Base-by-base conservation (phyloP, 345 rosid genomes). In the Erucastrum elatum region DNA sequence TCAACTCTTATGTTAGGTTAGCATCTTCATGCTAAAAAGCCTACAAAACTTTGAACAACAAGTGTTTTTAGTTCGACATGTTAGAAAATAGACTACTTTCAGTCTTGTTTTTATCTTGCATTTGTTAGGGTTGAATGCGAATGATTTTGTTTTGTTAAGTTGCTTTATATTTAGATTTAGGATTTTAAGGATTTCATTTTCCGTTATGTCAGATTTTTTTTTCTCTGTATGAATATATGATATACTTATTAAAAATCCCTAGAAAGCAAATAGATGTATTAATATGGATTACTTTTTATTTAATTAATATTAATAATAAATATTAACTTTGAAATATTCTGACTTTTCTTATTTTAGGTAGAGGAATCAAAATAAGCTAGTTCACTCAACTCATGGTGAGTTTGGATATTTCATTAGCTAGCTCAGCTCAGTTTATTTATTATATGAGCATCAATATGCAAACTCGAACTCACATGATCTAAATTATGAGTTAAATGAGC, bases 1-100 rank as follows among this genome's bases (percentile, higher is more conserved):
- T 72, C 30, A 72, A 44, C 53, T 66, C 61, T 37, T 15, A 10
- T 55, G 76, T 71, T 72, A 78, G 81, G 81, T 78, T 31, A 72
- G 60, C 81, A 41, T 65, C 72, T 72, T 64, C 67, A 39, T 66
- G 30, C 68, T 59, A 72, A 71, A 56, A 41, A 3, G n/a, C 17
- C 72, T 71, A 78, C 73, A 72, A 78, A 78, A 66, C 77, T 41
- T 44, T 56, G 25, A 58, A 77, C 21, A 56, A 56, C 17, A 56
- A 77, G 12, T 77, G 29, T 3, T 33, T 49, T 68, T 44, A 17
- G 21, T 21, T 76, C 53, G 61, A 68, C 27, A 46, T 34, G n/a
- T 66, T 55, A 3, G 44, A 62, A 70, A 70, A 37, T 75, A 33
- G 37, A 66, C 53, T 5, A n/a, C 26, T 64, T n/a, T 65, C 55